Evolutionary conservation across 257 asterid genomes (phyloP).

Genomic region (Catharanthus roseus): DNA sequence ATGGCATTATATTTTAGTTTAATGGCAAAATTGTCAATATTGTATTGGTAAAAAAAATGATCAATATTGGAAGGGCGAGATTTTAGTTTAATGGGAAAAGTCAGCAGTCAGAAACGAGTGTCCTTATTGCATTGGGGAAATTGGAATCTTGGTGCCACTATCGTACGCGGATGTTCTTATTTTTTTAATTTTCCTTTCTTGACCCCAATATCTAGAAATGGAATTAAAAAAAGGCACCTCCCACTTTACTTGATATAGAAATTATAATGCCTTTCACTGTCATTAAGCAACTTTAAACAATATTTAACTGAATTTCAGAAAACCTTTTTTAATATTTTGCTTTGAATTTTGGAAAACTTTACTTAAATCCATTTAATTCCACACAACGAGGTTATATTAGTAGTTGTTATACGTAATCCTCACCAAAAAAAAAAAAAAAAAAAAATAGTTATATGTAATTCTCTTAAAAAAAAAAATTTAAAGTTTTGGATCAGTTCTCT

Average conservation of each 20-base stretch:
- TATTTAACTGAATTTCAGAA: background rate
- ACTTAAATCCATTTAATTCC: too few relatives aligned
- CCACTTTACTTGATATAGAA: background rate
- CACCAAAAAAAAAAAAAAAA: too few relatives aligned
- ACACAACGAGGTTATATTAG: too few relatives aligned
- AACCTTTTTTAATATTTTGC: background rate
- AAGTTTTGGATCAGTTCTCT: too few relatives aligned
- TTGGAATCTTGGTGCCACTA: background rate
- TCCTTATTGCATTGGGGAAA: background rate
- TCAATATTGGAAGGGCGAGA: background rate
- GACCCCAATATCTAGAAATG: constrained; percentile 10
- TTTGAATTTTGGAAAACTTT: background rate
- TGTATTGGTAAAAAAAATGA: background rate
- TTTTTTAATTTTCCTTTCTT: background rate
- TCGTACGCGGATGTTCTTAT: too few relatives aligned
- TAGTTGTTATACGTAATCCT: too few relatives aligned
- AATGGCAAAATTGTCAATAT: background rate
- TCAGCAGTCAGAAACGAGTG: too few relatives aligned
- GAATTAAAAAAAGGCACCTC: background rate
- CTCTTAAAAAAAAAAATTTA: too few relatives aligned
- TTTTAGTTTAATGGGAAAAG: too few relatives aligned
- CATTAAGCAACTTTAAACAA: constrained; percentile 1
- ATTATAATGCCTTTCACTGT: background rate
- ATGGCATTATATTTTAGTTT: too few relatives aligned
- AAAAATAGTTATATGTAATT: too few relatives aligned